A percentile compares a stretch with the other conserved stretches of the same genome.
These are phyloP conservation scores for Penicillium lividum DNA, from an alignment of 495 filamentous ascomycete species.

Conservation along the genomic window DNA sequence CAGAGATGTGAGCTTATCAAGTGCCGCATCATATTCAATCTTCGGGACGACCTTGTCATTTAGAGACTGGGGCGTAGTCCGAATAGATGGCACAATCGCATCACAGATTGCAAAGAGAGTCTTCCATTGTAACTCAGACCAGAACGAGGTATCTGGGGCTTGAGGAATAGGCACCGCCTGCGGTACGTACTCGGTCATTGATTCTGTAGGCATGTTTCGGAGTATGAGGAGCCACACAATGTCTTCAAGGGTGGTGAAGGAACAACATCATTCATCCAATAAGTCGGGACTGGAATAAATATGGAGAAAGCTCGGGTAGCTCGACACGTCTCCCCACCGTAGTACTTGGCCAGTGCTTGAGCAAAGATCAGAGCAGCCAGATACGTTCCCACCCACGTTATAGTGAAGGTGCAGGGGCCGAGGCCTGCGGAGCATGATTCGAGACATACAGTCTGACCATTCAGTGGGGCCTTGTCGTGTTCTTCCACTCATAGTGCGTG, in stretches of 20 bases:
- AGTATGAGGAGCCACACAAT: background rate
- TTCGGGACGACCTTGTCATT: constrained; percentile 37
- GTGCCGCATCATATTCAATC: constrained; percentile 35
- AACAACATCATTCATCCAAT: background rate
- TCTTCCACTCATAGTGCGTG: background rate
- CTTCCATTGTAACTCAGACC: constrained; percentile 55
- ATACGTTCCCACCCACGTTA: background rate
- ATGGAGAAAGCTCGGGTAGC: background rate
- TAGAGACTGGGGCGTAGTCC: constrained; percentile 29
- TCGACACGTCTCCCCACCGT: background rate
- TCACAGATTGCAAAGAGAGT: constrained; percentile 57
- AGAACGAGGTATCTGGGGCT: constrained; percentile 36
- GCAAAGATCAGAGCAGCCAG: background rate
- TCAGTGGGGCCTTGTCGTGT: background rate
- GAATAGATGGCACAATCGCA: constrained; percentile 55
- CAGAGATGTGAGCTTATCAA: constrained; percentile 27
- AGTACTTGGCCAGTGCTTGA: background rate
- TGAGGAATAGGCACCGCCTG: constrained; percentile 47
- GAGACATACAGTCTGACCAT: background rate
- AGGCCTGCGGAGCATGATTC: constrained; percentile 12
- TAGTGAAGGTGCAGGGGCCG: constrained; percentile 3
- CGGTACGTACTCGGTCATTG: constrained; percentile 34
- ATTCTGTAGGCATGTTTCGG: constrained; percentile 27
- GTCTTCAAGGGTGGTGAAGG: background rate
- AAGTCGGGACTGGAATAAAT: background rate